Evolutionary conservation across 1,139 yeast species (phyloP).

Genomic region (Scheffersomyces insectosa): DNA sequence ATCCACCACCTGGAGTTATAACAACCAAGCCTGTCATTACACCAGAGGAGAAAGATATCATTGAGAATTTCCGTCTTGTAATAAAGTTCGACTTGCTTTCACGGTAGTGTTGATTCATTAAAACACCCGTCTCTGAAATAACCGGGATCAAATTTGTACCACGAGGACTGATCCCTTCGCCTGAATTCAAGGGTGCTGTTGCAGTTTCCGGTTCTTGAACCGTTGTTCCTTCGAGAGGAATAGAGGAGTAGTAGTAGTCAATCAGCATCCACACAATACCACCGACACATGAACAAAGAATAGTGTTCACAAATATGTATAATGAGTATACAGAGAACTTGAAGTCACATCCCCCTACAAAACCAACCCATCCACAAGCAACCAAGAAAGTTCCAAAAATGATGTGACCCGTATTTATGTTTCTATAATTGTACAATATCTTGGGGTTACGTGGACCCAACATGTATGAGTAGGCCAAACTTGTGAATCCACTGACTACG

Average conservation of each 20-base stretch:
- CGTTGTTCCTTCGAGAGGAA: conserved; percentile 32
- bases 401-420: conserved; percentile 42
- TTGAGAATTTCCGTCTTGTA: conserved; percentile 34
- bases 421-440: conserved; percentile 37
- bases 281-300: conserved; percentile 37
- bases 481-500: conserved; percentile 58
- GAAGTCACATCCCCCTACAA: conserved; percentile 46
- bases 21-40: conserved; percentile 46
- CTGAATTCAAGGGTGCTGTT: background rate
- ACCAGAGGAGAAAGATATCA: conserved; percentile 46
- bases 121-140: conserved; percentile 21
- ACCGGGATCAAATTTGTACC: conserved; percentile 1
- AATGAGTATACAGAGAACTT: conserved; percentile 36
- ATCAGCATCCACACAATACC: conserved; percentile 40
- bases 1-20: conserved; percentile 50
- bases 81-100: conserved; percentile 20
- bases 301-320: conserved; percentile 35
- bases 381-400: conserved; percentile 53
- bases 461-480: conserved; percentile 58
- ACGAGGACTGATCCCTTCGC: background rate
- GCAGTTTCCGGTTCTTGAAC: background rate
- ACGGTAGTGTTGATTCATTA: conserved; percentile 19
- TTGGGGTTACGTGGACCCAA: conserved; percentile 55
- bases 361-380: conserved; percentile 47
- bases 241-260: conserved; percentile 42